These are phyloP conservation scores for Mycena latifolia DNA, from an alignment of 768 basidiomycete genomes.

Conservation along the genomic window DNA sequence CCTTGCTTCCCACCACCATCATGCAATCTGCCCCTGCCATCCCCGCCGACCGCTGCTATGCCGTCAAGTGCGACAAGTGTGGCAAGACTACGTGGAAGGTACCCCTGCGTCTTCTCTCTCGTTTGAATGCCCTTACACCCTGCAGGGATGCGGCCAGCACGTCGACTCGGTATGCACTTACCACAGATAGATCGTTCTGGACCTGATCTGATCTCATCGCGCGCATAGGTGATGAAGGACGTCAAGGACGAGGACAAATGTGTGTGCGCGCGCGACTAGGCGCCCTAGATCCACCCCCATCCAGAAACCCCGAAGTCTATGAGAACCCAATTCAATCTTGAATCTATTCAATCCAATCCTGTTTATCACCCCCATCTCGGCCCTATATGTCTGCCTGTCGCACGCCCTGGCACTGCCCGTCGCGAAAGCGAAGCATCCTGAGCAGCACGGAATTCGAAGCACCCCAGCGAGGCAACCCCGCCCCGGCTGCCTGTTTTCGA, in stretches of 20 bases:
- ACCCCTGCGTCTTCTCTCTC: background rate
- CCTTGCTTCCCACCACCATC: constrained; percentile 16
- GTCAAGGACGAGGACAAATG: constrained; percentile 64
- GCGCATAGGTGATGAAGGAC: constrained; percentile 57
- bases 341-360: too few relatives aligned
- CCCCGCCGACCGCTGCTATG: constrained; percentile 67
- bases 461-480: too few relatives aligned
- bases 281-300: constrained; percentile 2
- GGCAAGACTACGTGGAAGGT: constrained; percentile 82
- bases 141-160: constrained; percentile 79
- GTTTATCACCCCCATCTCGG: background rate
- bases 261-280: constrained; percentile 47
- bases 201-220: constrained; percentile 26
- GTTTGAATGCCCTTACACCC: background rate
- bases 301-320: constrained; percentile 1
- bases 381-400: background rate
- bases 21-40: constrained; percentile 36
- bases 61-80: constrained; percentile 70
- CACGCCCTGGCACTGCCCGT: too few relatives aligned
- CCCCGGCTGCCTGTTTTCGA: too few relatives aligned
- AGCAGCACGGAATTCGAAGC: too few relatives aligned
- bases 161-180: constrained; percentile 65
- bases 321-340: background rate
- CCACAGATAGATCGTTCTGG: background rate
- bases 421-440: too few relatives aligned